phyloP scores from a whole-genome alignment of 331 rosid species.

The Quercus tomentella region DNA sequence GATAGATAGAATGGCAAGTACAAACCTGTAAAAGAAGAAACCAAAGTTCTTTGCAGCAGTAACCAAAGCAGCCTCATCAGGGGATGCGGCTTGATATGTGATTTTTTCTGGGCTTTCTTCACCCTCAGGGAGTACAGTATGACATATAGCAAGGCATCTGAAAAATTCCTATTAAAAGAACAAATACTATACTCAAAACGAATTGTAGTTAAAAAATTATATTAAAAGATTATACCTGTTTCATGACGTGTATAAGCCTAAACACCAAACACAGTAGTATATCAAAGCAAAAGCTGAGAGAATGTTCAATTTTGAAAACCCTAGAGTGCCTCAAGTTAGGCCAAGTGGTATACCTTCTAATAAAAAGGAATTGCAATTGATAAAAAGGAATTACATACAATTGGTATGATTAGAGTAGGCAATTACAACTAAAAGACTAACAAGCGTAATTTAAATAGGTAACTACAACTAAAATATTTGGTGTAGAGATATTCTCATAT shows the following conservation, averaged over 20 bases:
- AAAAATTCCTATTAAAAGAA: conserved; percentile 70
- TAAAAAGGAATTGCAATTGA: no score
- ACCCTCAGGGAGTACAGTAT: conserved; percentile 98
- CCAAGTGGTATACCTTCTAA: no score
- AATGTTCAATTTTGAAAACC: no score
- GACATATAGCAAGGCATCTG: conserved; percentile 99
- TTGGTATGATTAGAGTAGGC: no score
- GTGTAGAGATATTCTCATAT: no score
- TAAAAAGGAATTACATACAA: no score
- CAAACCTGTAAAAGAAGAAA: conserved; percentile 95
- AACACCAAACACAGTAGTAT: neutral
- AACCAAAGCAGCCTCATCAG: conserved; percentile 97
- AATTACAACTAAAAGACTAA: no score
- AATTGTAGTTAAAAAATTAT: conserved; percentile 1
- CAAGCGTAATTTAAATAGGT: no score
- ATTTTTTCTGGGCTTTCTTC: conserved; percentile 78
- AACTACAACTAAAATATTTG: no score
- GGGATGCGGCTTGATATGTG: conserved; percentile 95
- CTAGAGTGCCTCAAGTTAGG: no score
- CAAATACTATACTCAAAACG: neutral
- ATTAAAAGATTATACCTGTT: conserved; percentile 4
- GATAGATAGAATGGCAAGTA: neutral
- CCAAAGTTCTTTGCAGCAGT: conserved; percentile 96
- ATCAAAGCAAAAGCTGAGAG: conserved; percentile 12
- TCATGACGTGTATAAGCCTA: conserved; percentile 2